A percentile compares a stretch with the other conserved stretches of the same genome.
phyloP scores from a whole-genome alignment of 352 stramenopile genomes.

The Globisporangium canariense region DNA sequence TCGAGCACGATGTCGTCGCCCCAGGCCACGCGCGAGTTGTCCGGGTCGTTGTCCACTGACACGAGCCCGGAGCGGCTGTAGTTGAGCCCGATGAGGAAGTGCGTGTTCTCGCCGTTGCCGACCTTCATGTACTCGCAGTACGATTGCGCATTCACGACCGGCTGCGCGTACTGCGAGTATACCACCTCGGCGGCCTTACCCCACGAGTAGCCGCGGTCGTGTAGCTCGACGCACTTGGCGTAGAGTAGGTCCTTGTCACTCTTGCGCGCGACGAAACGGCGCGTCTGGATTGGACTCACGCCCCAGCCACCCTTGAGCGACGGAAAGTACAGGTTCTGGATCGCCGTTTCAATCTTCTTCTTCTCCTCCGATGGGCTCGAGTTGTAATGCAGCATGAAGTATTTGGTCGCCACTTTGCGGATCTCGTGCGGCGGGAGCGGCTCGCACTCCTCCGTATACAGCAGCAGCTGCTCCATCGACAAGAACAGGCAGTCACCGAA shows the following conservation, averaged over 20 bases:
- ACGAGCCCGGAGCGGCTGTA: constrained; percentile 77
- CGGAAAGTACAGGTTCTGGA: constrained; percentile 85
- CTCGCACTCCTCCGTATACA: constrained; percentile 85
- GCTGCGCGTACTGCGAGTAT: constrained; percentile 69
- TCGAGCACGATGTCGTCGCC: constrained; percentile 85
- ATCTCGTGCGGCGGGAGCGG: constrained; percentile 64
- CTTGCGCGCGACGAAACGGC: constrained; percentile 65
- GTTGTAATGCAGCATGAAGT: constrained; percentile 73
- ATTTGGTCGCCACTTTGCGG: constrained; percentile 69
- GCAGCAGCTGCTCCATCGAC: constrained; percentile 82
- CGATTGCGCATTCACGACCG: constrained; percentile 65
- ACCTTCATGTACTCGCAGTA: constrained; percentile 89
- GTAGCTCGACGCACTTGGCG: constrained; percentile 72
- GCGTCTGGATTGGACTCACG: constrained; percentile 79
- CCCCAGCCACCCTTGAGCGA: constrained; percentile 79
- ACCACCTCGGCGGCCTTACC: constrained; percentile 71
- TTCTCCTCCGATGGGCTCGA: constrained; percentile 53
- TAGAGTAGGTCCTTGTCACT: constrained; percentile 72
- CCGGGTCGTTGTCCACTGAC: constrained; percentile 76
- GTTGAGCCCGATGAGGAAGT: constrained; percentile 80
- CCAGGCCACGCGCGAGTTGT: constrained; percentile 81
- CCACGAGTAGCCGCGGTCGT: constrained; percentile 78
- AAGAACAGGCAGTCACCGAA: constrained; percentile 87
- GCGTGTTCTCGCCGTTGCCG: constrained; percentile 63
- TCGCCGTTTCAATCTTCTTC: constrained; percentile 78